Base-by-base conservation (phyloP, 306 rosid genomes). In the Cyamopsis tetragonoloba region DNA sequence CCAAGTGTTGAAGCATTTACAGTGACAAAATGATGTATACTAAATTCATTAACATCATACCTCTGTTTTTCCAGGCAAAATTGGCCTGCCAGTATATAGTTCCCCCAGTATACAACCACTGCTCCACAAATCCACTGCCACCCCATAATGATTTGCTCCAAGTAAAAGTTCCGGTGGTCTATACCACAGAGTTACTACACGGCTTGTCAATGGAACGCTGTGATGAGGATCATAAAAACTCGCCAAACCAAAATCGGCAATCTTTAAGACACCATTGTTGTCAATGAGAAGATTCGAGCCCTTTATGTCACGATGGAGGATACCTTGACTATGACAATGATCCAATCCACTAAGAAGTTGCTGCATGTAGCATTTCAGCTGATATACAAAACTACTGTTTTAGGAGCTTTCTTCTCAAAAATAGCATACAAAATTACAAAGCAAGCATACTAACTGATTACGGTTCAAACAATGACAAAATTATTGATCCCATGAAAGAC, bases 41-140 rank as follows among this genome's bases (percentile, higher is more conserved):
- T 19, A 56, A 47, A 60, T 58, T 50, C 50, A 3, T 31, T 54
- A 74, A 34, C 35, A 42, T 23, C 59, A 35, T 80, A 93, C 99
- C 99, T 93, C 99, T 1, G 99, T 93, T 82, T 93, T 93, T 70
- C 99, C 99, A 1, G 99, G 97, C 47, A 93, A 86, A 83, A 93
- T 88, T 7, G 99, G 99, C 75, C 88, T 86, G 68, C 99, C 97
- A 58, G 87, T 56, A 73, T 86, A 90, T 30, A 93, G 77, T 80
- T 93, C 99, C 28, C 97, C 99, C n/a, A 93, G 79, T 77, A 93
- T 88, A 85, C 99, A 93, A 79, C 99, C 99, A 14, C 85, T 31
- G 35, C 99, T 93, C 99, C 99, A 93, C 57, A 93, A 77, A 80
- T 93, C 99, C 53, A 93, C 99, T 3, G 88, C 99, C 62, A 90